Conservation (phyloP, 805 yeast genomes). For the Starmerella kuoi region DNA sequence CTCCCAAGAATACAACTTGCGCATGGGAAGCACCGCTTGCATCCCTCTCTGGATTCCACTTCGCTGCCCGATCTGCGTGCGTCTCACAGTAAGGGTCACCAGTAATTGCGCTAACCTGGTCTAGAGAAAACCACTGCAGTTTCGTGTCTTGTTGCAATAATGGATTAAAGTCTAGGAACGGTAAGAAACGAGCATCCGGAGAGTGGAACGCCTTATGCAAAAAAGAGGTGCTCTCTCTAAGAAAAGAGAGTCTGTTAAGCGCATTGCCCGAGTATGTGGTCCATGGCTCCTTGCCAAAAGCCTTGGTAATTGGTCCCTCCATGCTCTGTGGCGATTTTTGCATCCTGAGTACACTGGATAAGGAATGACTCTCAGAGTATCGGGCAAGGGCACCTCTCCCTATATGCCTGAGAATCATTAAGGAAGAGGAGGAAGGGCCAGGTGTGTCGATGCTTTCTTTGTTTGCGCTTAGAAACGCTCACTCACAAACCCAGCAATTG, state of each 20-base stretch:
- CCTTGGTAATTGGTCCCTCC: slow-evolving; percentile 21
- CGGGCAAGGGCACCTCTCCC: too few species aligned
- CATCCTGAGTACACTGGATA: too few species aligned
- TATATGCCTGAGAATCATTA: too few species aligned
- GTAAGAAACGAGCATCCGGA: slow-evolving; percentile 40
- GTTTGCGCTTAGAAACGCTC: too few species aligned
- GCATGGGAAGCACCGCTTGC: slow-evolving; percentile 22
- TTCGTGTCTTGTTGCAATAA: slow-evolving; percentile 14
- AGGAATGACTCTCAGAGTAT: too few species aligned
- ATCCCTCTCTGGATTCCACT: slow-evolving; percentile 31
- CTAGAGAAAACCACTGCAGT: slow-evolving; percentile 30
- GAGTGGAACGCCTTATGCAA: slow-evolving; percentile 37
- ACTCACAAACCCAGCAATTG: too few species aligned
- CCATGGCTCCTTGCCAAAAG: slow-evolving; percentile 25
- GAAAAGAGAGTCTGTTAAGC: slow-evolving; percentile 51
- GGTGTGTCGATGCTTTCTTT: too few species aligned
- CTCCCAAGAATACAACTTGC: slow-evolving; percentile 38
- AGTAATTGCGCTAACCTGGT: slow-evolving; percentile 26
- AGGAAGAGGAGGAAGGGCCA: too few species aligned
- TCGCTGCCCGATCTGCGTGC: slow-evolving; percentile 25
- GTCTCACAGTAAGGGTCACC: slow-evolving; percentile 28
- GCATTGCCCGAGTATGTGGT: slow-evolving; percentile 40
- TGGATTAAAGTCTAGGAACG: slow-evolving; percentile 28
- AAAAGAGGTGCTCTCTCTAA: slow-evolving; percentile 45
- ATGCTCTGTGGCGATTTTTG: too few species aligned